Evolutionary conservation across 345 rosid genomes (phyloP).

Genomic region (Pugionium cornutum): DNA sequence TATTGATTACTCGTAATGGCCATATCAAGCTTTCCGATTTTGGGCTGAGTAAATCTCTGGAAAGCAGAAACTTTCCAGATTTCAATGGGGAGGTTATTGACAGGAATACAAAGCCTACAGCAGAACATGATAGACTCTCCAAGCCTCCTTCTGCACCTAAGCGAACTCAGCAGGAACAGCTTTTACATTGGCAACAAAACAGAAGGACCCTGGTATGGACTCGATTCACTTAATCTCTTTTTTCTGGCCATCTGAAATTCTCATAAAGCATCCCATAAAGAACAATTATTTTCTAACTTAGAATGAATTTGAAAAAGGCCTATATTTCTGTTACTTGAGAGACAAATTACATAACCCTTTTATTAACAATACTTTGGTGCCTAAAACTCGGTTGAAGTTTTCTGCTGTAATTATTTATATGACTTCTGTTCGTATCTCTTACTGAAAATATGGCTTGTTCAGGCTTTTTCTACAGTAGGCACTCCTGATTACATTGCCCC

Average conservation of each 20-base stretch:
- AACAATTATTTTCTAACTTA: slow-evolving; percentile 4
- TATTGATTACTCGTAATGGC: slow-evolving; percentile 60
- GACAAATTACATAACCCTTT: slow-evolving; percentile 1
- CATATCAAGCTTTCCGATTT: slow-evolving; percentile 74
- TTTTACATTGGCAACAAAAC: slow-evolving; percentile 72
- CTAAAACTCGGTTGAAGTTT: neutral
- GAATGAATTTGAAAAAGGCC: slow-evolving; percentile 13
- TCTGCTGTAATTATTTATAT: neutral
- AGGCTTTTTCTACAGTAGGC: slow-evolving; percentile 55
- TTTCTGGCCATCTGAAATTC: neutral
- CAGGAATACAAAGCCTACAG: slow-evolving; percentile 45
- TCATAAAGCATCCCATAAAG: slow-evolving; percentile 2
- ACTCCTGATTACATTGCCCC: slow-evolving; percentile 57
- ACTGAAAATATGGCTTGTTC: slow-evolving; percentile 20
- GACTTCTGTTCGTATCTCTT: neutral
- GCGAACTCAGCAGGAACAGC: slow-evolving; percentile 69
- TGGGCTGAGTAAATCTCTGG: slow-evolving; percentile 70
- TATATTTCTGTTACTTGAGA: slow-evolving; percentile 12
- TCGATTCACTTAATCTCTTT: slow-evolving; percentile 19
- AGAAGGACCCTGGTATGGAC: slow-evolving; percentile 61
- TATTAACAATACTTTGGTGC: neutral
- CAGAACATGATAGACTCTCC: slow-evolving; percentile 49
- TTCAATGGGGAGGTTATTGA: slow-evolving; percentile 50
- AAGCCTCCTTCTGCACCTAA: slow-evolving; percentile 54
- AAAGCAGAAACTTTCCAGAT: slow-evolving; percentile 54